Percentiles rank a stretch among this genome's conserved stretches.
Evolutionary conservation across 176 grass and related monocot genomes (phyloP).

Genomic region (Secale cereale): DNA sequence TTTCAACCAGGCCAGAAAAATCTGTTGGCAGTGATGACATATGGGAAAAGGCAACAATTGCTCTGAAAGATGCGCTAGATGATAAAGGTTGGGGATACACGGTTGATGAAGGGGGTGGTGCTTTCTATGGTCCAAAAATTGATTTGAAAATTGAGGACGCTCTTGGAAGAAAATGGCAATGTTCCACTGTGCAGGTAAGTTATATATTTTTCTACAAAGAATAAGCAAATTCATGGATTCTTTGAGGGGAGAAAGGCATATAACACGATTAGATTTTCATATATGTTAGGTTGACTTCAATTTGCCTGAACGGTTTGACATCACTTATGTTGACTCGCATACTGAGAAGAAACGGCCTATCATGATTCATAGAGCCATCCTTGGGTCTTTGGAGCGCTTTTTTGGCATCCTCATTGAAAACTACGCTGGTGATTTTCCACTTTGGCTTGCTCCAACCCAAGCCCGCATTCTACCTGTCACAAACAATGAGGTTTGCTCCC

Average conservation of each 20-base stretch:
- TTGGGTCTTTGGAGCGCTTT: slow-evolving; percentile 90
- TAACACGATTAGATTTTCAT: not conserved
- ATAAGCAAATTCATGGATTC: not conserved
- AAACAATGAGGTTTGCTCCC: slow-evolving; percentile 64
- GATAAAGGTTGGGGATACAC: slow-evolving; percentile 94
- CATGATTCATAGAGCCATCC: slow-evolving; percentile 94
- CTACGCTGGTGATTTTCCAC: slow-evolving; percentile 96
- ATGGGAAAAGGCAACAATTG: slow-evolving; percentile 93
- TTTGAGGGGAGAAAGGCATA: not conserved
- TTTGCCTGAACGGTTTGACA: slow-evolving; percentile 83
- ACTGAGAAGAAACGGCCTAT: slow-evolving; percentile 77
- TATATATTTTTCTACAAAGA: slow-evolving; percentile 9
- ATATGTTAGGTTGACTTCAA: slow-evolving; percentile 86
- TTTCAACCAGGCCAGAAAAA: slow-evolving; percentile 90
- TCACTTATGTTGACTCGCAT: slow-evolving; percentile 87
- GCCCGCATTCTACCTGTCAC: slow-evolving; percentile 84
- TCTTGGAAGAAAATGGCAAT: slow-evolving; percentile 98
- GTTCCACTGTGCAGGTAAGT: slow-evolving; percentile 84
- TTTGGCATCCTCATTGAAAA: slow-evolving; percentile 94
- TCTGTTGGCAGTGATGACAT: slow-evolving; percentile 82
- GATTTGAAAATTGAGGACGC: slow-evolving; percentile 97
- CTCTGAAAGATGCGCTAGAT: slow-evolving; percentile 72
- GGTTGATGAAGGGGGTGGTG: slow-evolving; percentile 95
- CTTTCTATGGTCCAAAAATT: slow-evolving; percentile 97
- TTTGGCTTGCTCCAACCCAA: slow-evolving; percentile 94